Conservation (phyloP, 495 filamentous ascomycete species). For the Halenospora varia region DNA sequence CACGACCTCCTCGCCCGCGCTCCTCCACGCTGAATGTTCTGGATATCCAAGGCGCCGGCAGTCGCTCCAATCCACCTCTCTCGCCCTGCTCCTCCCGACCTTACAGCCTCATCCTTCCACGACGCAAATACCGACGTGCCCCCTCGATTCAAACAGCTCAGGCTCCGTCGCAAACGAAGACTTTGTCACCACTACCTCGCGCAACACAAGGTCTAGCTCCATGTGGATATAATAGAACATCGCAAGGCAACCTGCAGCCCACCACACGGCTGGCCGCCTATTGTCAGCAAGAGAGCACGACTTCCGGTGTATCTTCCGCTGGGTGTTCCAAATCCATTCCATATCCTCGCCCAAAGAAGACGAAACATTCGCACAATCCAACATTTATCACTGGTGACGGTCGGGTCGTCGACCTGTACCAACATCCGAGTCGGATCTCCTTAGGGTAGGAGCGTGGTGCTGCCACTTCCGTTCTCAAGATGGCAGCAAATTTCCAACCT, state of each 20-base stretch:
- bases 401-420: constrained; percentile 14
- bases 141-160: constrained; percentile 8
- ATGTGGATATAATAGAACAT: constrained; percentile 20
- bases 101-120: constrained; percentile 15
- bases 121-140: background rate
- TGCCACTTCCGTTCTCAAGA: constrained; percentile 16
- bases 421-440: constrained; percentile 10
- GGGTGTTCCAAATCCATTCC: background rate
- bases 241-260: constrained; percentile 16
- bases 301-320: background rate
- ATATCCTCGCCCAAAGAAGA: background rate
- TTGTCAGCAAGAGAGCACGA: constrained; percentile 15
- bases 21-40: constrained; percentile 19
- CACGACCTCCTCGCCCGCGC: background rate
- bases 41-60: background rate
- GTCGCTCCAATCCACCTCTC: background rate
- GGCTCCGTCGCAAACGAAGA: constrained; percentile 19
- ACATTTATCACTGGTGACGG: constrained; percentile 1
- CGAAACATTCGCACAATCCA: background rate
- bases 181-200: constrained; percentile 4
- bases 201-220: constrained; percentile 19
- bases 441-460: constrained; percentile 18
- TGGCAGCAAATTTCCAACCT: constrained; percentile 26
- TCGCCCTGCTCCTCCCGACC: constrained; percentile 4
- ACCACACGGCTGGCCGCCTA: constrained; percentile 20